Percentiles rank a stretch among this genome's conserved stretches.
phyloP scores from a whole-genome alignment of 805 yeast species.

The Ogataea polymorpha region DNA sequence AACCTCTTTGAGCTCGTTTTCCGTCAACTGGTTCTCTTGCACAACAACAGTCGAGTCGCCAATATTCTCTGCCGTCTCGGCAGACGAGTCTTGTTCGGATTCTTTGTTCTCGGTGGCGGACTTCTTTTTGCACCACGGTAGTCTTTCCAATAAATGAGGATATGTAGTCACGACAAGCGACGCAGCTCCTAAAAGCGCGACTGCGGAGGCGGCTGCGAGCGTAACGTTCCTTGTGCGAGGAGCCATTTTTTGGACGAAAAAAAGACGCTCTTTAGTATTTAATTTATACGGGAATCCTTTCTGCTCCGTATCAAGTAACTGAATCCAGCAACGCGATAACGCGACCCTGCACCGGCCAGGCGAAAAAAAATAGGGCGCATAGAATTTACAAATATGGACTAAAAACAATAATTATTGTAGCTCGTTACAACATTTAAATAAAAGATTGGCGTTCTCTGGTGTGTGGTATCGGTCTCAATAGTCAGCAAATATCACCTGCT shows the following conservation, averaged over 20 bases:
- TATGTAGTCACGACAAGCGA: slow-evolving; percentile 43
- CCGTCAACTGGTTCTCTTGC: slow-evolving; percentile 30
- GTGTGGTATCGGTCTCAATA: not conserved
- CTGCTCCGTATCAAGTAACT: slow-evolving; percentile 10
- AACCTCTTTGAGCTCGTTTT: slow-evolving; percentile 36
- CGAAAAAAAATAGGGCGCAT: slow-evolving; percentile 8
- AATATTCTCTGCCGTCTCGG: slow-evolving; percentile 1
- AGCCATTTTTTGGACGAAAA: slow-evolving; percentile 11
- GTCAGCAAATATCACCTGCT: slow-evolving; percentile 4
- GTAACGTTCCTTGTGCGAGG: slow-evolving; percentile 27
- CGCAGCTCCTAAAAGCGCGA: slow-evolving; percentile 41
- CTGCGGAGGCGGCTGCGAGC: slow-evolving; percentile 42
- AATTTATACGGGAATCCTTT: slow-evolving; percentile 7
- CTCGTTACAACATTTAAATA: too few relatives aligned
- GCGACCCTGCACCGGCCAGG: slow-evolving; percentile 7
- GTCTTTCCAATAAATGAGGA: slow-evolving; percentile 38
- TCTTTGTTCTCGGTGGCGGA: slow-evolving; percentile 1
- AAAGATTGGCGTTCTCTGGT: not conserved
- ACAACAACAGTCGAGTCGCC: slow-evolving; percentile 31
- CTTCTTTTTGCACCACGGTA: slow-evolving; percentile 3
- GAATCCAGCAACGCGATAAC: slow-evolving; percentile 11
- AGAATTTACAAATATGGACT: slow-evolving; percentile 11
- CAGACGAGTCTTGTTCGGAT: slow-evolving; percentile 1
- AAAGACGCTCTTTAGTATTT: slow-evolving; percentile 1
- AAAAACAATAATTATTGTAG: not conserved